Base-by-base conservation (phyloP, 116 monocot species). In the Zostera marina region DNA sequence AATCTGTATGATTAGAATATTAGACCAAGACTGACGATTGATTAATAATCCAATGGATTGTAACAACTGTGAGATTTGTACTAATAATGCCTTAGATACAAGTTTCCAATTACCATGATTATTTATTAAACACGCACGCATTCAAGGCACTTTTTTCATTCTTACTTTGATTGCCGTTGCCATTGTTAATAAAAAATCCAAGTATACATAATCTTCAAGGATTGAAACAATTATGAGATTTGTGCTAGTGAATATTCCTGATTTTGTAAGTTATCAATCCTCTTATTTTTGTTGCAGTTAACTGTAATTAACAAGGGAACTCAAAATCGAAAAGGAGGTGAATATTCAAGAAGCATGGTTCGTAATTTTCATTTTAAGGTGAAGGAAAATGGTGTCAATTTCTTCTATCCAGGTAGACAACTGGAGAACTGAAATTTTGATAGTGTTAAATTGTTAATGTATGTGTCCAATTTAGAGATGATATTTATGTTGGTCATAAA, bases 331-430 rank as follows among this genome's bases (percentile, higher is more conserved):
- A 32, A 32, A 5, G 32, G 1, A 32, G 20, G 58, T 9, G 44
- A 45, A 42, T 21, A 25, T 39, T 53, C 51, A 8, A 61, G 10
- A 43, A 56, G 45, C 42, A 78, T 58, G 63, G 42, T 60, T 42
- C 70, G 60, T 17, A 84, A 70, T 47, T 84, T 84, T 65, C 81
- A 78, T 41, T 81, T 81, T 25, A 67, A 59, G 47, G 58, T 67
- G 38, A 71, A 64, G 47, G 75, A 70, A 51, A 75, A 75, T 45
- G 41, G 46, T 14, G 70, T 65, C 21, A 61, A 81, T 19, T 81
- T 58, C 42, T 81, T 89, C 32, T 81, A 81, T 55, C 90, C 90
- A 21, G 90, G 90, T 13, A 64, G 20, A 59, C 41, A 42, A 11
- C 38, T 41, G 38, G 15, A 56, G 16, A 39, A 41, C 11, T 56